These are phyloP conservation scores for Rutidosis leptorrhynchoides DNA, from an alignment of 129 eudicot species.

Conservation along the genomic window DNA sequence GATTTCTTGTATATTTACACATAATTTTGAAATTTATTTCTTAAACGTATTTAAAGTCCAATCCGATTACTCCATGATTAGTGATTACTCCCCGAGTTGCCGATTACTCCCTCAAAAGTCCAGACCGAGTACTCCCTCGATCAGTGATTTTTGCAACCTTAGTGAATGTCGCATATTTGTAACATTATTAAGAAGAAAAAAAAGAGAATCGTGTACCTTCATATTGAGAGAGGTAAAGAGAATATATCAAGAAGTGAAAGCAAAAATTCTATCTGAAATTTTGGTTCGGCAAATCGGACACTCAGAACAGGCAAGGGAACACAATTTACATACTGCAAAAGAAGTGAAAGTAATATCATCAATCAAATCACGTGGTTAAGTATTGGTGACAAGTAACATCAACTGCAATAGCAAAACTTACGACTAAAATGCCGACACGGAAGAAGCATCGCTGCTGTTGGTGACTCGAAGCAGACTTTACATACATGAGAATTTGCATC, in stretches of 20 bases:
- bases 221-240: conserved; percentile 34
- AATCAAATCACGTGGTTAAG: not conserved
- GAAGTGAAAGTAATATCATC: conserved; percentile 1
- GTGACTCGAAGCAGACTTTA: conserved; percentile 90
- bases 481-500: conserved; percentile 88
- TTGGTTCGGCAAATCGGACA: conserved; percentile 96
- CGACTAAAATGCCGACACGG: conserved; percentile 97
- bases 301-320: conserved; percentile 93
- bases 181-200: not conserved
- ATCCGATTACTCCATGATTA: too few relatives aligned
- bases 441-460: conserved; percentile 94
- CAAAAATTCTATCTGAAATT: conserved; percentile 91
- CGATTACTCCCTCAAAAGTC: too few relatives aligned
- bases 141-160: too few relatives aligned
- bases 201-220: conserved; percentile 39
- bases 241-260: conserved; percentile 65
- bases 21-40: too few relatives aligned
- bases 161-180: not conserved
- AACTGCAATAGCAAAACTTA: conserved; percentile 34
- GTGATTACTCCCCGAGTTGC: too few relatives aligned
- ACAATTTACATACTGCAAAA: conserved; percentile 92
- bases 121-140: too few relatives aligned
- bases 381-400: not conserved
- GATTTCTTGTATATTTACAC: too few relatives aligned
- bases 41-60: too few relatives aligned